A percentile compares a stretch with the other conserved stretches of the same genome.
Conservation (phyloP, 257 asterid genomes). For the Euphrasia confusa region DNA sequence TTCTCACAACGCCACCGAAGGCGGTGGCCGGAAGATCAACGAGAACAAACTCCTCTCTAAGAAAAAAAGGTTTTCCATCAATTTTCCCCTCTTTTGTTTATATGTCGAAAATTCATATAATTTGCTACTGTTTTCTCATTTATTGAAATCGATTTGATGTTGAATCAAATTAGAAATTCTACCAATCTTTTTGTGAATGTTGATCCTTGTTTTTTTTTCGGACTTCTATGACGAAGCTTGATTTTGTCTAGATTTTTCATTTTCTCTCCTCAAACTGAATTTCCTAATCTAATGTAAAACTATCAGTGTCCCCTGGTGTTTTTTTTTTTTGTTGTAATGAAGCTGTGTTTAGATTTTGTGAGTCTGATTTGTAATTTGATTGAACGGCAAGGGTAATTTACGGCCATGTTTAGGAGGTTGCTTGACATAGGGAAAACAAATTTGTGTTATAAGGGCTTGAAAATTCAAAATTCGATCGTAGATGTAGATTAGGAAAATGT, state of each 20-base stretch:
- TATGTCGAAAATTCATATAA: too few relatives aligned
- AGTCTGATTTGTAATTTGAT: background rate
- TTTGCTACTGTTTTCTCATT: background rate
- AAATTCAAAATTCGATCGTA: background rate
- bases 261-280: background rate
- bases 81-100: background rate
- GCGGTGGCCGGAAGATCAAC: slow-evolving; percentile 95
- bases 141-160: background rate
- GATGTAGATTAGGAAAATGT: slow-evolving; percentile 1
- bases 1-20: slow-evolving; percentile 78
- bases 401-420: background rate
- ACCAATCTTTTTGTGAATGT: background rate
- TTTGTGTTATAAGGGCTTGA: background rate
- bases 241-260: too few relatives aligned
- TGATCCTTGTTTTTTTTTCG: background rate
- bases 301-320: background rate
- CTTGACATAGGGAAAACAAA: background rate
- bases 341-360: background rate
- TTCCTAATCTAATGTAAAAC: background rate
- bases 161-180: background rate
- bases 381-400: background rate
- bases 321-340: background rate
- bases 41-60: slow-evolving; percentile 98
- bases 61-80: slow-evolving; percentile 51
- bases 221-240: too few relatives aligned